These are phyloP conservation scores for Syncephalis plumigaleata DNA, from an alignment of 371 early-diverging fungal genomes.

Conservation along the genomic window DNA sequence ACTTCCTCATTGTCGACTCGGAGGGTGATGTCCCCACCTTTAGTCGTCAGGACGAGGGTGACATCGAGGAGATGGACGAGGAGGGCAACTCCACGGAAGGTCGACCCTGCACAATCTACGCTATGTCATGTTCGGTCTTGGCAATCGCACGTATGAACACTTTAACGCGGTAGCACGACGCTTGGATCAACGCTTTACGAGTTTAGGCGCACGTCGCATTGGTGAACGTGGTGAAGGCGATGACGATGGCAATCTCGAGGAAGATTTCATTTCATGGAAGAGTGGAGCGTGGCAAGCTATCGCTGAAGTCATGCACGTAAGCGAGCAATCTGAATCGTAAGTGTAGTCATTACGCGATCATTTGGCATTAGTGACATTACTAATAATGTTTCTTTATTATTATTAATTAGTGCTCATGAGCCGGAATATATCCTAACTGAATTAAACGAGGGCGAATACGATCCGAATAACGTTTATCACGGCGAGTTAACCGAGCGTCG, in stretches of 20 bases:
- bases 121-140: conserved; percentile 85
- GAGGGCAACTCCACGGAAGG: conserved; percentile 23
- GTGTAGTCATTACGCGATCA: no score
- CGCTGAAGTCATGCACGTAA: conserved; percentile 39
- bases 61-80: no score
- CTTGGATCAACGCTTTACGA: conserved; percentile 37
- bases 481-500: conserved; percentile 36
- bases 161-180: conserved; percentile 68
- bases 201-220: conserved; percentile 60
- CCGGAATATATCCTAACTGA: conserved; percentile 11
- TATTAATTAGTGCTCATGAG: not conserved
- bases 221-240: conserved; percentile 87
- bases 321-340: conserved; percentile 6
- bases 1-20: conserved; percentile 35
- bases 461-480: conserved; percentile 23
- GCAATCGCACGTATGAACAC: conserved; percentile 94
- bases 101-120: conserved; percentile 40
- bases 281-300: conserved; percentile 61
- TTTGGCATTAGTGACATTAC: not conserved
- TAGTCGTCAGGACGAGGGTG: no score
- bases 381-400: not conserved
- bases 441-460: conserved; percentile 18
- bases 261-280: conserved; percentile 90
- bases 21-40: conserved; percentile 13
- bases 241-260: conserved; percentile 88